Evolutionary conservation across 2,329 filamentous ascomycete genomes (phyloP), one percentile per base, ranked within the genome.

Genomic region (Bipolaris cookei): DNA sequence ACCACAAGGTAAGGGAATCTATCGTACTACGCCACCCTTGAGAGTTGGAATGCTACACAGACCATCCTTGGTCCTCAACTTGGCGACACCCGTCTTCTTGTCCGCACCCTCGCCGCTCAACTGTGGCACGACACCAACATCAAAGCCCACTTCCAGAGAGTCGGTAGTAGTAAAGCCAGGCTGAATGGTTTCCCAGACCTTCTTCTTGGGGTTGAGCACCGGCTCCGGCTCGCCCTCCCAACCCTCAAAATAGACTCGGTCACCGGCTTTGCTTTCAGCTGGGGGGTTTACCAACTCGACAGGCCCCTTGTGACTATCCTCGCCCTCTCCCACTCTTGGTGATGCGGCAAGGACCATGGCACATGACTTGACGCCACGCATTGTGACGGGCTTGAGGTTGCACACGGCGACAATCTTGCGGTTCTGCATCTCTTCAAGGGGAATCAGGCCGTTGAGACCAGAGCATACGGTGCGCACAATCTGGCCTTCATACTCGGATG

Each of bases 341-440:
- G 92, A 97, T 2, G 95, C 95, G 8, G 95, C 95, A 37, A 99
- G 86, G 14, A 99, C 95, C 95, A 99, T 98, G 72, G 93, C 89
- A 52, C 79, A 83, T 30, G 84, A 90, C 76, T 90, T 90, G 75
- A 91, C 85, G 66, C 95, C 95, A 63, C 95, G 91, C 95, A 99
- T 99, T 78, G 96, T 99, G 77, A 98, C 95, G 48, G 95, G 95
- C 84, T 99, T 99, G 67, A 99, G 86, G 80, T 99, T 99, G 84
- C 92, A 96, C 20, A 99, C 94, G 1, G 95, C 91, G 30, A 99
- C 86, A 59, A 99, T 91, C 81, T 96, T 96, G 77, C 95, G 91
- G 73, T 88, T 88, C 78, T 99, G 95, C 95, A 99, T 97, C 78
- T 97, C 92, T 77, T 91, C 92, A 44, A 99, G 84, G 0, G 95